Evolutionary conservation across 257 asterid genomes (phyloP).

Genomic region (Lycium ferocissimum): DNA sequence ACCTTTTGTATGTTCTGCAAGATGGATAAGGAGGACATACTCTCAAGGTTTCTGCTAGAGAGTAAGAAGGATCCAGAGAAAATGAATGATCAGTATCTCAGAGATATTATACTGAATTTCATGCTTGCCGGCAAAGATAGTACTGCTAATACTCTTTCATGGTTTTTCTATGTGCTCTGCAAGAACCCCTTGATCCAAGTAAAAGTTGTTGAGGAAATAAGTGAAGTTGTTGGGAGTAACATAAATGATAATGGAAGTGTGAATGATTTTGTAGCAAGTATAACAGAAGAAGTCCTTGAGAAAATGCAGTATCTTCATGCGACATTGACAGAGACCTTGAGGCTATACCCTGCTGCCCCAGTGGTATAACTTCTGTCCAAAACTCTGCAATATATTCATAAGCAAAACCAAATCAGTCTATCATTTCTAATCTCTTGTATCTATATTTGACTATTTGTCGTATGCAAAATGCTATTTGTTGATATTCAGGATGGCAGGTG

Average conservation of each 20-base stretch:
- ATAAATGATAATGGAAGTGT: slow-evolving; percentile 31
- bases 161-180: slow-evolving; percentile 74
- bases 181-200: slow-evolving; percentile 65
- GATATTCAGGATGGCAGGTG: slow-evolving; percentile 64
- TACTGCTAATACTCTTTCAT: slow-evolving; percentile 76
- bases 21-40: slow-evolving; percentile 74
- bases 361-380: slow-evolving; percentile 44
- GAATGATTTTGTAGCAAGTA: slow-evolving; percentile 46
- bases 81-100: slow-evolving; percentile 62
- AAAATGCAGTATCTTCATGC: slow-evolving; percentile 80
- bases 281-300: slow-evolving; percentile 67
- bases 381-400: not conserved
- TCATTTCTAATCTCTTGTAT: not conserved
- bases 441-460: not conserved
- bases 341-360: slow-evolving; percentile 84
- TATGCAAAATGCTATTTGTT: not conserved
- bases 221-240: slow-evolving; percentile 28
- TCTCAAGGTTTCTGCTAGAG: slow-evolving; percentile 69
- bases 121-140: slow-evolving; percentile 79
- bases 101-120: slow-evolving; percentile 72
- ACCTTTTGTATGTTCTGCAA: slow-evolving; percentile 34
- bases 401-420: not conserved
- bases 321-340: slow-evolving; percentile 67
- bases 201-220: slow-evolving; percentile 53
- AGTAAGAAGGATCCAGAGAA: slow-evolving; percentile 65